phyloP scores from a whole-genome alignment of 1,284 basidiomycete genomes.

The Naganishia albida region DNA sequence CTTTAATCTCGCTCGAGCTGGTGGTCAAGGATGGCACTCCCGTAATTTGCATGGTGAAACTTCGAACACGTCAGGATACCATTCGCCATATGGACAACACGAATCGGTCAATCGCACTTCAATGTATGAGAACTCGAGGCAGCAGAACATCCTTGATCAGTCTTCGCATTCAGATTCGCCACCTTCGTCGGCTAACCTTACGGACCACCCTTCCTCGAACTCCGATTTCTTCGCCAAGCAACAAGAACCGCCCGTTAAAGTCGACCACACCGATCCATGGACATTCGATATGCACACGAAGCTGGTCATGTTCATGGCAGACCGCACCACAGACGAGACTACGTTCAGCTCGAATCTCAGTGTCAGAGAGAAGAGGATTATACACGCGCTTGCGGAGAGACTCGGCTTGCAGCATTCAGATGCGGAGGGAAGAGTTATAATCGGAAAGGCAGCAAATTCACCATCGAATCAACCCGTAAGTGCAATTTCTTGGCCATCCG shows the following conservation, averaged over 20 bases:
- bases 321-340: conserved; percentile 95
- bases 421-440: conserved; percentile 88
- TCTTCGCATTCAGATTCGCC: conserved; percentile 19
- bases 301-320: conserved; percentile 95
- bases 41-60: conserved; percentile 9
- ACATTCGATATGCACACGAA: conserved; percentile 97
- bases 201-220: neutral
- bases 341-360: conserved; percentile 85
- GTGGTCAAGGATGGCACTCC: conserved; percentile 14
- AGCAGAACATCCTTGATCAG: conserved; percentile 10
- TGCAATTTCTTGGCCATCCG: neutral
- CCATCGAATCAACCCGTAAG: conserved; percentile 16
- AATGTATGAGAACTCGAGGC: conserved; percentile 10
- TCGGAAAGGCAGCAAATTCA: conserved; percentile 59
- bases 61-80: neutral
- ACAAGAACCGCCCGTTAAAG: conserved; percentile 39
- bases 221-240: neutral
- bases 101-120: neutral
- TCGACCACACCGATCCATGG: conserved; percentile 93
- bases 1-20: conserved; percentile 1
- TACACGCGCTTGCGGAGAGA: conserved; percentile 94
- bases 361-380: conserved; percentile 83
- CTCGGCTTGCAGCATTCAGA: conserved; percentile 92
- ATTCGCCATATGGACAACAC: conserved; percentile 5
- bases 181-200: conserved; percentile 16